Conservation (phyloP, 805 yeast genomes). For the Monosporozyma aerobia region DNA sequence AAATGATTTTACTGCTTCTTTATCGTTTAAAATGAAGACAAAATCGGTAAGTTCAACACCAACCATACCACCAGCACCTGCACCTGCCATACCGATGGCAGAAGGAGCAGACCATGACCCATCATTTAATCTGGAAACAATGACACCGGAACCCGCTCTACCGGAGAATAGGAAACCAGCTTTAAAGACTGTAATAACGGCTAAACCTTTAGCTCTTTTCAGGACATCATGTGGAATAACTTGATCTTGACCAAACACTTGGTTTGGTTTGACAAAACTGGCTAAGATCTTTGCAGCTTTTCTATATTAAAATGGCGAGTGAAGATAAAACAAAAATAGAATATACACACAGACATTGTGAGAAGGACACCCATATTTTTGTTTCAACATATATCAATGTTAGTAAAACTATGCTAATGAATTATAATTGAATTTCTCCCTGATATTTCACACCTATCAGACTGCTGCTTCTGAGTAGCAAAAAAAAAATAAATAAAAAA, state of each 20-base stretch:
- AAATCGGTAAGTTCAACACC: conserved; percentile 96
- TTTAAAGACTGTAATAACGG: conserved; percentile 84
- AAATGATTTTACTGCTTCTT: conserved; percentile 85
- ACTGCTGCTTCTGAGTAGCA: too few relatives aligned
- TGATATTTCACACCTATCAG: too few relatives aligned
- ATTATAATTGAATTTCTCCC: too few relatives aligned
- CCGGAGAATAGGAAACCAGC: conserved; percentile 96
- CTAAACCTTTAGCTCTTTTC: conserved; percentile 86
- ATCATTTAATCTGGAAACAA: conserved; percentile 88
- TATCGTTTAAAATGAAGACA: conserved; percentile 80
- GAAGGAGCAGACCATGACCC: conserved; percentile 98
- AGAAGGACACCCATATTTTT: too few relatives aligned
- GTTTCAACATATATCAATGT: too few relatives aligned
- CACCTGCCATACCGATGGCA: conserved; percentile 93
- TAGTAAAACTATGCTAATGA: too few relatives aligned
- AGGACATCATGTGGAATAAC: conserved; percentile 85
- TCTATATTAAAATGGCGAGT: conserved; percentile 29
- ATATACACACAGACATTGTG: too few relatives aligned
- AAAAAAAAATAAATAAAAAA: not conserved
- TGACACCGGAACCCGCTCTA: conserved; percentile 94
- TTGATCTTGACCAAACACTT: conserved; percentile 76
- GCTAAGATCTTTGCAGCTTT: conserved; percentile 90
- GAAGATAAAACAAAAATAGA: not conserved
- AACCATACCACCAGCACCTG: conserved; percentile 97
- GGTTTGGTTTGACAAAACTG: conserved; percentile 90